Conservation (phyloP, 164 flowering plant species). For the Piper longum region DNA sequence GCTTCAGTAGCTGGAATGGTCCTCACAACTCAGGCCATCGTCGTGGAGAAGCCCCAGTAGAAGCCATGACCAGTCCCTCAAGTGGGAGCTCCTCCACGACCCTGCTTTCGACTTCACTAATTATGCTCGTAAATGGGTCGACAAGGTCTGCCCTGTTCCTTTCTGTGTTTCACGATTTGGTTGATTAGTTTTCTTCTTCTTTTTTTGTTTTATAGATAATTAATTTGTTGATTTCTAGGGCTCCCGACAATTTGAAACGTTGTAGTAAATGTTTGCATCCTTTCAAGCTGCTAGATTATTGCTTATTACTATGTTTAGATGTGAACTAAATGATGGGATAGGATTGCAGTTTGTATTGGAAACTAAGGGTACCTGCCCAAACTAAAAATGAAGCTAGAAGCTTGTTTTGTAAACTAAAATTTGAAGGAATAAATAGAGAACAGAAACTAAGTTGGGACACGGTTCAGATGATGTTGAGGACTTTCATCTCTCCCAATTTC, state of each 20-base stretch:
- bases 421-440: no score
- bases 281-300: background rate
- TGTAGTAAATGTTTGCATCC: background rate
- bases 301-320: background rate
- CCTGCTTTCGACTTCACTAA: constrained; percentile 78
- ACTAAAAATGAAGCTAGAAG: no score
- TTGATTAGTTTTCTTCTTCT: background rate
- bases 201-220: background rate
- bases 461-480: no score
- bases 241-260: background rate
- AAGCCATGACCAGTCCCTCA: constrained; percentile 26
- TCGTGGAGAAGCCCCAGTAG: constrained; percentile 29
- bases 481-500: no score
- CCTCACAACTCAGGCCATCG: constrained; percentile 12
- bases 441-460: no score
- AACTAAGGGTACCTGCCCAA: no score
- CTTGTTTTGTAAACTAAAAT: no score
- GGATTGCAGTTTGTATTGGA: no score
- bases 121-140: constrained; percentile 81
- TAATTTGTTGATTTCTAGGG: background rate
- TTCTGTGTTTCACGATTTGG: no score
- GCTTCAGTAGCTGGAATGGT: no score
- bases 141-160: constrained; percentile 27
- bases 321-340: background rate
- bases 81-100: constrained; percentile 73